These are phyloP conservation scores for Gardenia jasminoides DNA, from an alignment of 257 asterid genomes.

Conservation along the genomic window DNA sequence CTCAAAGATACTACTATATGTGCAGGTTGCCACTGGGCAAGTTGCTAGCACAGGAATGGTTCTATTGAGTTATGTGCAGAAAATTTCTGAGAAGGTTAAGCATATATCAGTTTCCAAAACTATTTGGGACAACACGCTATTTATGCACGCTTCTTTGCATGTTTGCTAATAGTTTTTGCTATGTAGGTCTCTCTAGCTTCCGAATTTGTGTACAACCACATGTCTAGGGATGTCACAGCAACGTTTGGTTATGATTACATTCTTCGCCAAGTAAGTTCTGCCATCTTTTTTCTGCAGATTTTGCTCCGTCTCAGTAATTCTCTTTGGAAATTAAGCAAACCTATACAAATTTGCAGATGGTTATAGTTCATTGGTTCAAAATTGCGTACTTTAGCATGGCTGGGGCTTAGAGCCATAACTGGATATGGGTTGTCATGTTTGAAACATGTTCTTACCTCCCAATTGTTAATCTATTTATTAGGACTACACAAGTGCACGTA, in stretches of 20 bases:
- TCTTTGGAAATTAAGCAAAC: background rate
- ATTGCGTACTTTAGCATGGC: no score
- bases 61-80: constrained; percentile 85
- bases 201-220: constrained; percentile 83
- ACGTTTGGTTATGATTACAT: constrained; percentile 90
- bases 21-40: constrained; percentile 92
- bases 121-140: background rate
- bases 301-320: background rate
- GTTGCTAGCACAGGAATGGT: constrained; percentile 93
- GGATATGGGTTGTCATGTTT: background rate
- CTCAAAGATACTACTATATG: background rate
- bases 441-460: background rate
- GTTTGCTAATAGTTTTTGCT: constrained; percentile 16
- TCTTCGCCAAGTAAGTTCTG: constrained; percentile 71
- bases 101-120: background rate
- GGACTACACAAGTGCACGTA: background rate
- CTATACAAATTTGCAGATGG: background rate
- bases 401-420: background rate
- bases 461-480: background rate
- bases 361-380: background rate
- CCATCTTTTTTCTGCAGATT: background rate
- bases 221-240: constrained; percentile 88
- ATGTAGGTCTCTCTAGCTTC: constrained; percentile 85
- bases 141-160: constrained; percentile 6
- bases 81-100: constrained; percentile 77